Percentiles rank a stretch among this genome's conserved stretches.
phyloP scores from a whole-genome alignment of 2,329 filamentous ascomycete species.

The Pseudogymnoascus sp. region DNA sequence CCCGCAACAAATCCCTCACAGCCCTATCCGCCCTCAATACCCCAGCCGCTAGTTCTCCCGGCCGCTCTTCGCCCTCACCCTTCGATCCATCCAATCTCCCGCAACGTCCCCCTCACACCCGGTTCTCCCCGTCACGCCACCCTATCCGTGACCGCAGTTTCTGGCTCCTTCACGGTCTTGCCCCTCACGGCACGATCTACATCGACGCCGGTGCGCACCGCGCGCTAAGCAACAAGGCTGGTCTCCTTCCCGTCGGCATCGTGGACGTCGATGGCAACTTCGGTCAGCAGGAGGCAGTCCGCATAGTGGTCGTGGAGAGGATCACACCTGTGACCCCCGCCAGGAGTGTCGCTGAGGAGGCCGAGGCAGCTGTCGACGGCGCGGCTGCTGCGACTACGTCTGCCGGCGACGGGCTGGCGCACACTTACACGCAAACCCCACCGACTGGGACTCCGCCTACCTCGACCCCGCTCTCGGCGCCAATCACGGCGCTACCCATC shows the following conservation, averaged over 20 bases:
- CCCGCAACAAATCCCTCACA: slow-evolving; percentile 28
- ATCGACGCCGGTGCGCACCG: slow-evolving; percentile 85
- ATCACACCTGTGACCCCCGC: background rate
- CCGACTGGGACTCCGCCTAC: slow-evolving; percentile 10
- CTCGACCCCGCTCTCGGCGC: slow-evolving; percentile 18
- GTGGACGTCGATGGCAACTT: slow-evolving; percentile 85
- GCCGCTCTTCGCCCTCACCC: slow-evolving; percentile 18
- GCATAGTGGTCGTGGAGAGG: slow-evolving; percentile 71
- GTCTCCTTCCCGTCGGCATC: slow-evolving; percentile 84
- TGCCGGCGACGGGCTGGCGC: background rate
- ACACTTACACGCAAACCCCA: slow-evolving; percentile 5
- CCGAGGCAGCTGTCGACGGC: slow-evolving; percentile 14
- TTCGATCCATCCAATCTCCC: slow-evolving; percentile 19
- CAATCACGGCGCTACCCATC: slow-evolving; percentile 5
- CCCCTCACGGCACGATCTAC: slow-evolving; percentile 83
- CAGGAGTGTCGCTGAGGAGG: slow-evolving; percentile 26
- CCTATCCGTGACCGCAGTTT: slow-evolving; percentile 92
- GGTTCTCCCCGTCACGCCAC: slow-evolving; percentile 77
- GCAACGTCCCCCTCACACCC: slow-evolving; percentile 71
- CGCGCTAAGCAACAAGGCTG: slow-evolving; percentile 76
- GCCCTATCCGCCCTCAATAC: slow-evolving; percentile 23
- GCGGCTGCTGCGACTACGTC: background rate
- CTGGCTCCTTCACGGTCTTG: slow-evolving; percentile 90
- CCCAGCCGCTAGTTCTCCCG: slow-evolving; percentile 3
- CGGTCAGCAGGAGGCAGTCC: slow-evolving; percentile 85